phyloP scores from a whole-genome alignment of 768 basidiomycete genomes.

The Tylopilus balloui region DNA sequence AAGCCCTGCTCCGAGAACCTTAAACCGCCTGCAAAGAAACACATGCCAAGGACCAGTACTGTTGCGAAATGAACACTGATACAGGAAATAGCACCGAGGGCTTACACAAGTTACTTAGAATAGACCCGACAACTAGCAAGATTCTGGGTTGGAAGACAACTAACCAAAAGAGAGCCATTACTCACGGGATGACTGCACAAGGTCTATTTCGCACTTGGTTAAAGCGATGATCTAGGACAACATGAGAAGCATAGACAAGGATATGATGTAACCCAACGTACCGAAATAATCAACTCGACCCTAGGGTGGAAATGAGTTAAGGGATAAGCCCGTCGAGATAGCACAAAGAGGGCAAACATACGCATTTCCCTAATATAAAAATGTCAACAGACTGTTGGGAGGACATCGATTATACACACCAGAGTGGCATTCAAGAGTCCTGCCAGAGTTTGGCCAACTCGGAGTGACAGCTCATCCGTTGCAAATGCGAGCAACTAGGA shows the following conservation, averaged over 20 bases:
- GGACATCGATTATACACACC: constrained; percentile 36
- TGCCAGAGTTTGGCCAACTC: constrained; percentile 79
- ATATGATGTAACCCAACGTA: constrained; percentile 25
- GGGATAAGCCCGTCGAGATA: neutral
- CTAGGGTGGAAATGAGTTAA: constrained; percentile 19
- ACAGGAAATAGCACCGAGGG: neutral
- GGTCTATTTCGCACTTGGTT: constrained; percentile 68
- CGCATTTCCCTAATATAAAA: constrained; percentile 28
- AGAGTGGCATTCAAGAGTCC: constrained; percentile 84
- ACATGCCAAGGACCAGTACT: constrained; percentile 84
- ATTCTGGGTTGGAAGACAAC: constrained; percentile 2
- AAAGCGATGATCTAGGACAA: constrained; percentile 85
- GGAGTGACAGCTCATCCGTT: constrained; percentile 78
- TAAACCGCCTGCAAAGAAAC: constrained; percentile 78
- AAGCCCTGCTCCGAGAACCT: constrained; percentile 78
- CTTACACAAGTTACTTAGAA: constrained; percentile 71
- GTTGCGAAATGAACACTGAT: neutral
- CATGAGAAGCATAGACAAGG: no score
- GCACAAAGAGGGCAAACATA: constrained; percentile 11
- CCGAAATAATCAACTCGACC: constrained; percentile 66
- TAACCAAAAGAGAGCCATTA: neutral
- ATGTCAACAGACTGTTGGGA: neutral
- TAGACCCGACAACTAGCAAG: constrained; percentile 67
- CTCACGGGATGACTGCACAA: constrained; percentile 79
- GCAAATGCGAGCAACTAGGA: constrained; percentile 74